Base-by-base conservation (phyloP, 257 asterid genomes). In the Hygrophila difformis region DNA sequence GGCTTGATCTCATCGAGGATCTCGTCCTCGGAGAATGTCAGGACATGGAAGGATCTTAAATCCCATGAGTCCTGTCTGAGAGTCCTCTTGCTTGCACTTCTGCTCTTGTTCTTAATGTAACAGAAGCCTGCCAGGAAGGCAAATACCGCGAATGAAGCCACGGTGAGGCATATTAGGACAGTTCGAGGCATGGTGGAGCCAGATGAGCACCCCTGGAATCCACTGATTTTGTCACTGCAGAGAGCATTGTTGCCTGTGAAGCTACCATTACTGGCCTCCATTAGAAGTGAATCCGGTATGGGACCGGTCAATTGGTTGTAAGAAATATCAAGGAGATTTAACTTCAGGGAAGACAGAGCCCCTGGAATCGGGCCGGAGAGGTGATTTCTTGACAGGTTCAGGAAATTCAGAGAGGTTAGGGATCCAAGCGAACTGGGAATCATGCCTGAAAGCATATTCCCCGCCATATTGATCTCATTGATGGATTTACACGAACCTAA, bases 241-340 rank as follows among this genome's bases (percentile, higher is more conserved):
- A 86, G 86, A 22, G 66, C 88, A 4, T 12, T 13, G 44, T 86
- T 86, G 22, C 94, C 93, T 1, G 70, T 11, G 22, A 86, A 86
- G 67, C 93, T 86, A 26, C 93, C 84, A 19, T 77, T 82, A 42
- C 58, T 63, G 9, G 86, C 94, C 34, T 59, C 75, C 23, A 64
- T 53, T 5, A 79, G 56, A 20, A 82, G 88, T 39, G 86, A 74
- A 2, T 44, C 62, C 0, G 96, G 96, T 28, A 86, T 61, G 5
- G 74, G 56, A 17, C 96, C 96, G 6, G 72, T 66, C 39, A 89
- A 62, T 7, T 17, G 56, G 48, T 89, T 89, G 18, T 77, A 6
- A 0, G 97, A 81, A 8, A 89, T 75, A 55, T 85, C 97, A 15
- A 89, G 80, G 22, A 89, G 69, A 23, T 74, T 89, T 12, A 89